Base-by-base conservation (phyloP, 2,329 filamentous ascomycete species). In the Cylindrodendrum hubeiense region DNA sequence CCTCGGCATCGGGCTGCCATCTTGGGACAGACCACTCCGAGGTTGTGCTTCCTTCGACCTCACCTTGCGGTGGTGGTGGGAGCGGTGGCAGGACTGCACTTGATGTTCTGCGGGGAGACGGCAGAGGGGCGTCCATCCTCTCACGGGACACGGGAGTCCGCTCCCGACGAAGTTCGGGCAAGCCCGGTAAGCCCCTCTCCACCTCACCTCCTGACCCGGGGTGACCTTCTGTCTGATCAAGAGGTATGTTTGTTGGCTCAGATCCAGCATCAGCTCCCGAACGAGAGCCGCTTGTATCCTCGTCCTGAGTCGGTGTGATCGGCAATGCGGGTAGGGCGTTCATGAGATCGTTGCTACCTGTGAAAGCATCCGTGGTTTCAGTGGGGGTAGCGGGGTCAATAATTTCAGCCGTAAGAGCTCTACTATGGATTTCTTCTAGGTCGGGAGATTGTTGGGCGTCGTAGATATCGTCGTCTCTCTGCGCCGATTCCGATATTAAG, bases 1-100 rank as follows among this genome's bases (percentile, higher is more conserved):
- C 94, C 71, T 97, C 94, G 4, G 87, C 85, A 79, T 98, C 95
- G 4, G 94, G 92, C 81, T 98, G 95, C 95, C 95, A 98, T 62
- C 85, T 85, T 2, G 95, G 94, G 43, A 94, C 80, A 19, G 86
- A 80, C 67, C 92, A 81, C 21, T 86, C 83, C 70, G 77, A 66
- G 19, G 72, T 67, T 44, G 54, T 61, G n/a, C 43, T 43, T 15
- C 65, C 34, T 13, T 46, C 52, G 4, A 33, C 34, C 13, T 64
- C 50, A 7, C 46, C 41, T 8, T 47, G 33, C 8, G 39, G 59
- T 13, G 34, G 70, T 28, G 60, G 63, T 28, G 71, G 71, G 34
- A 74, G 57, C 3, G 66, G 70, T 19, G 72, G 69, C 2, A 74
- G 60, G 12, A 64, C 61, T 37, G 67, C 62, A 49, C 67, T 67